Percentiles rank a stretch among this genome's conserved stretches.
Evolutionary conservation across 129 eudicot species (phyloP).

Genomic region (Apium graveolens): DNA sequence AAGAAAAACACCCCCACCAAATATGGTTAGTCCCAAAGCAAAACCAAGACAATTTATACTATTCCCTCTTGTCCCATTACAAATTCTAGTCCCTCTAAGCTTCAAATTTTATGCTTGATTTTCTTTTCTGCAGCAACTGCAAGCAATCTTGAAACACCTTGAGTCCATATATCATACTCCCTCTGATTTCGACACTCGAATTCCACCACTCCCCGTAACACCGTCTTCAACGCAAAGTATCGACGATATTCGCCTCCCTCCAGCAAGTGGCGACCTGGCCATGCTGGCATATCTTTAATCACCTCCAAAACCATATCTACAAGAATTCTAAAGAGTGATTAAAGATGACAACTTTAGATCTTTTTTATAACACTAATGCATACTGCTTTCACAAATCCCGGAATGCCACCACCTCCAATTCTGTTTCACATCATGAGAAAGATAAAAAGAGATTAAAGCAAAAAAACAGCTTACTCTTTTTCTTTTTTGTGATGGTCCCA

Average conservation of each 20-base stretch:
- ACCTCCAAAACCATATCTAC: constrained; percentile 84
- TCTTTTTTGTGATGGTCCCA: constrained; percentile 99
- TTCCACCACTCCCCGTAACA: constrained; percentile 71
- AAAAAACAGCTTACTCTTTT: constrained; percentile 66
- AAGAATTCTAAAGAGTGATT: constrained; percentile 22
- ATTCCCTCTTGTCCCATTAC: background rate
- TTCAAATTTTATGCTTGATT: constrained; percentile 32
- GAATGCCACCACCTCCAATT: constrained; percentile 42
- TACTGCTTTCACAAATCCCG: constrained; percentile 80
- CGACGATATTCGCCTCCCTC: constrained; percentile 64
- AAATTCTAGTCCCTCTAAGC: background rate
- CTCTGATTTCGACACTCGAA: constrained; percentile 76
- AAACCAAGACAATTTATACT: constrained; percentile 2
- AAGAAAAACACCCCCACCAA: constrained; percentile 24
- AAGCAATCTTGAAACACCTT: constrained; percentile 88
- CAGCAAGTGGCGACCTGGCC: constrained; percentile 93
- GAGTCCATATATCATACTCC: constrained; percentile 86
- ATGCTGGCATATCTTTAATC: constrained; percentile 72
- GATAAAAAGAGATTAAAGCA: constrained; percentile 24
- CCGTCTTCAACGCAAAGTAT: constrained; percentile 81
- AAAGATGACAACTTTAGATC: constrained; percentile 24
- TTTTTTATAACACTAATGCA: constrained; percentile 22
- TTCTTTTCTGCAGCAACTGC: constrained; percentile 59
- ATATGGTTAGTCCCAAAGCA: constrained; percentile 18
- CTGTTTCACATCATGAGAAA: constrained; percentile 34